phyloP scores from a whole-genome alignment of 1,284 basidiomycete species.

The Kwoniella shivajii region DNA sequence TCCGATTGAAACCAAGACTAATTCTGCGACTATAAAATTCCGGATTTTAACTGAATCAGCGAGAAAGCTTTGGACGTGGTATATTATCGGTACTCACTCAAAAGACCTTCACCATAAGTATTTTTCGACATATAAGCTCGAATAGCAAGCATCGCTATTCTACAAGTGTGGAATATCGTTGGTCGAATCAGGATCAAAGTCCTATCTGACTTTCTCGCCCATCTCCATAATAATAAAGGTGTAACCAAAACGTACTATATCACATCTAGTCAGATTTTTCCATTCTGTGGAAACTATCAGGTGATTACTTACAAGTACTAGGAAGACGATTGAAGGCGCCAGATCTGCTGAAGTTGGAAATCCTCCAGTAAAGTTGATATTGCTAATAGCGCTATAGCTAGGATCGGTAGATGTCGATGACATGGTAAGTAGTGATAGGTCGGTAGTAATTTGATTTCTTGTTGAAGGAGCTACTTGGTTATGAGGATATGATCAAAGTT shows the following conservation, averaged over 20 bases:
- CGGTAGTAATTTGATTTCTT: not conserved
- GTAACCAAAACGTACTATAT: conserved; percentile 27
- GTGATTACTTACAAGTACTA: conserved; percentile 29
- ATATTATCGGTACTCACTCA: conserved; percentile 21
- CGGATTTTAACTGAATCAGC: no score
- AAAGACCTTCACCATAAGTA: conserved; percentile 21
- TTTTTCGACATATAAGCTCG: conserved; percentile 37
- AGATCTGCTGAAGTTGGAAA: conserved; percentile 33
- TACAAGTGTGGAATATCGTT: conserved; percentile 27
- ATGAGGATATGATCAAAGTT: no score
- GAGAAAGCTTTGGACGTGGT: not conserved
- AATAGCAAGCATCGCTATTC: conserved; percentile 29
- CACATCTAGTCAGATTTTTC: no score
- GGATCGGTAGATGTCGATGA: conserved; percentile 2
- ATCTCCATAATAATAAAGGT: conserved; percentile 30
- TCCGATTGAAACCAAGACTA: conserved; percentile 35
- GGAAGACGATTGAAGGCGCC: conserved; percentile 41
- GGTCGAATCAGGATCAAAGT: conserved; percentile 34
- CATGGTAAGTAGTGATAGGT: no score
- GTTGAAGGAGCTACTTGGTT: not conserved
- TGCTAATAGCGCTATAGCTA: conserved; percentile 6
- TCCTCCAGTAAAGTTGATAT: conserved; percentile 40
- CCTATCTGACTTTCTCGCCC: conserved; percentile 14
- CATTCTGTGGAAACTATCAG: not conserved
- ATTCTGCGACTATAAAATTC: conserved; percentile 32